phyloP scores from a whole-genome alignment of 139 green algal species.

The Dunaliella sp. region DNA sequence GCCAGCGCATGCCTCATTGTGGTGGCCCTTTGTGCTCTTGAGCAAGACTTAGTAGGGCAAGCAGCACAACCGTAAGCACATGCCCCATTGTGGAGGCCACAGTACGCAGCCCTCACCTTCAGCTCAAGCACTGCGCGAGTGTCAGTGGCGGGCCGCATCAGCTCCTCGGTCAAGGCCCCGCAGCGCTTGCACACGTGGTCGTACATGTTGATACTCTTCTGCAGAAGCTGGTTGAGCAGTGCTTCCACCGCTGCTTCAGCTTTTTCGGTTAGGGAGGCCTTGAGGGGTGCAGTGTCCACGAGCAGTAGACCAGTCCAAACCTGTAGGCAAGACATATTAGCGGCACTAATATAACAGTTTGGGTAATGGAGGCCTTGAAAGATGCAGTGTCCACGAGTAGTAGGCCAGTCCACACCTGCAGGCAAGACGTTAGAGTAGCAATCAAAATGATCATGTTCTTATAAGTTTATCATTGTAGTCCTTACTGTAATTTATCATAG shows the following conservation, averaged over 20 bases:
- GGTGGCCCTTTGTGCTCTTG: too few species aligned
- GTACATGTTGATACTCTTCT: conserved; percentile 29
- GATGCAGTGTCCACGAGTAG: conserved; percentile 42
- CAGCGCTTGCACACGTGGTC: conserved; percentile 41
- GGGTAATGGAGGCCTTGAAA: conserved; percentile 44
- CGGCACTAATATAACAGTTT: conserved; percentile 14
- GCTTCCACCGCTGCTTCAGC: conserved; percentile 20
- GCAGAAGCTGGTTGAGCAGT: conserved; percentile 39
- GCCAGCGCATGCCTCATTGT: too few species aligned
- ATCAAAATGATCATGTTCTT: too few species aligned
- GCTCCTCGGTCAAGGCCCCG: conserved; percentile 32
- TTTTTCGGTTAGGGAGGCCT: conserved; percentile 35
- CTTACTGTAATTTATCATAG: too few species aligned
- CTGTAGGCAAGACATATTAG: too few species aligned
- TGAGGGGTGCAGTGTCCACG: conserved; percentile 45
- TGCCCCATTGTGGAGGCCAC: too few species aligned
- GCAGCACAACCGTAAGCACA: too few species aligned
- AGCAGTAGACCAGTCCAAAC: conserved; percentile 50
- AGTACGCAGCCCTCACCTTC: conserved; percentile 20
- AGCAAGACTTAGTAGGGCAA: too few species aligned
- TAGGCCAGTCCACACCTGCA: conserved; percentile 28
- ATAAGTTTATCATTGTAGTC: too few species aligned
- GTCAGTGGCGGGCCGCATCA: conserved; percentile 9
- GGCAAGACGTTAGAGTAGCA: neutral
- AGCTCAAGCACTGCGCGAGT: conserved; percentile 29